phyloP scores from a whole-genome alignment of 495 filamentous ascomycete species.

The Neurospora sp. region DNA sequence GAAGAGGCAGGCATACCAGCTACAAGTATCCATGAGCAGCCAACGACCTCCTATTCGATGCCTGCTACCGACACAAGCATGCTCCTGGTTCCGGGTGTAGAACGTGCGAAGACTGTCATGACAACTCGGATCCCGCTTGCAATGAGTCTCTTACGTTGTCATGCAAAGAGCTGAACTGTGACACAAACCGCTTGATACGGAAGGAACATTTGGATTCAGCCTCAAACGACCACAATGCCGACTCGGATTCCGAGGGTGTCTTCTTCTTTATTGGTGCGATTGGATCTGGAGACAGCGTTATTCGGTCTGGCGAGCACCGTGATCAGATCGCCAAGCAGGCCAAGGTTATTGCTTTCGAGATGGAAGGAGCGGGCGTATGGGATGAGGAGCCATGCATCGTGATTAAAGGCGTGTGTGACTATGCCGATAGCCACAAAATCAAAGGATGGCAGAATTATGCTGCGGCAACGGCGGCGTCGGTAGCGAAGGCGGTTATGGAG shows the following conservation, averaged over 20 bases:
- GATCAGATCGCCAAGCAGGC: too few species aligned
- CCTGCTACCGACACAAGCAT: slow-evolving; percentile 26
- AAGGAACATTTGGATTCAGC: slow-evolving; percentile 5
- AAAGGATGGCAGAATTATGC: too few species aligned
- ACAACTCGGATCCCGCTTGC: background rate
- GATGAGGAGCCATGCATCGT: too few species aligned
- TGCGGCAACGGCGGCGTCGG: too few species aligned
- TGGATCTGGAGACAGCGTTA: slow-evolving; percentile 5
- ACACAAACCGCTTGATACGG: slow-evolving; percentile 4
- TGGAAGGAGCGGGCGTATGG: too few species aligned
- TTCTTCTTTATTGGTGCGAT: slow-evolving; percentile 16
- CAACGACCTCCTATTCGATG: slow-evolving; percentile 19
- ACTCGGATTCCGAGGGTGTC: background rate
- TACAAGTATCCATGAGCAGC: slow-evolving; percentile 15
- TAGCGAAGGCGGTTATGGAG: too few species aligned
- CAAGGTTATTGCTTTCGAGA: too few species aligned
- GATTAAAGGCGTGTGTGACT: too few species aligned
- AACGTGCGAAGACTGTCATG: background rate
- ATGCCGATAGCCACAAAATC: too few species aligned
- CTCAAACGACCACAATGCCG: background rate
- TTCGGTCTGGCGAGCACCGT: too few species aligned
- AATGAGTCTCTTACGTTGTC: background rate
- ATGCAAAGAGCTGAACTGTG: slow-evolving; percentile 10
- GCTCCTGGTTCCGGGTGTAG: background rate
- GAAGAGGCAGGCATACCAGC: background rate